Base-by-base conservation (phyloP, 495 filamentous ascomycete species). In the Penicillium goetzii region DNA sequence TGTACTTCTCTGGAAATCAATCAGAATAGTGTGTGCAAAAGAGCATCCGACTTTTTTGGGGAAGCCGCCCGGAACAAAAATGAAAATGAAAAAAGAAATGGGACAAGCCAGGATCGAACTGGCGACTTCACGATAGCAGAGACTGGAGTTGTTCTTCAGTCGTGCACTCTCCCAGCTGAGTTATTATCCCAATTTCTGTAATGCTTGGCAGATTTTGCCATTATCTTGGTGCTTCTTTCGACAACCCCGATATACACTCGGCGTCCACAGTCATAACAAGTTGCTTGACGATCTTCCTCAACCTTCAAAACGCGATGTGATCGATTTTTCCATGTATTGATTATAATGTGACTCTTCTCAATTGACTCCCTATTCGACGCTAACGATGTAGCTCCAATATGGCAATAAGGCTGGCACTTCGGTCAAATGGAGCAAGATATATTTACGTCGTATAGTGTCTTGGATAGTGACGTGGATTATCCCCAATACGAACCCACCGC, bases 81-180 rank as follows among this genome's bases (percentile, higher is more conserved):
- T 14, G 30, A 8, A 9, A 11, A 9, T 9, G 33, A 40, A 53
- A 52, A 53, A 53, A 53, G 26, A 32, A 30, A 33, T 53, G 50
- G 50, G 50, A 32, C 50, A 53, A 53, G 50, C 50, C 50, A 53
- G 50, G 50, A 28, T 53, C 26, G 50, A 53, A 53, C 50, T 53
- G 50, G 50, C 50, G 50, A 53, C 50, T 32, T 53, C 30, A 53
- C 50, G 50, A 53, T 53, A 32, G n/a, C 50, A 53, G 50, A 32
- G 14, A 53, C 50, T 30, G 50, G 14, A 53, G 50, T 30, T 53
- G 50, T 53, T 33, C 50, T 53, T 53, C 50, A 53, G 50, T 53
- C 50, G 50, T 53, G 30, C 50, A 32, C 50, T 53, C 50, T 53
- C 50, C 50, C 50, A 53, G 26, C 50, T 53, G 50, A 53, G 50